Evolutionary conservation across 441 rosid genomes (phyloP).

Genomic region (Aquilaria agallochum): DNA sequence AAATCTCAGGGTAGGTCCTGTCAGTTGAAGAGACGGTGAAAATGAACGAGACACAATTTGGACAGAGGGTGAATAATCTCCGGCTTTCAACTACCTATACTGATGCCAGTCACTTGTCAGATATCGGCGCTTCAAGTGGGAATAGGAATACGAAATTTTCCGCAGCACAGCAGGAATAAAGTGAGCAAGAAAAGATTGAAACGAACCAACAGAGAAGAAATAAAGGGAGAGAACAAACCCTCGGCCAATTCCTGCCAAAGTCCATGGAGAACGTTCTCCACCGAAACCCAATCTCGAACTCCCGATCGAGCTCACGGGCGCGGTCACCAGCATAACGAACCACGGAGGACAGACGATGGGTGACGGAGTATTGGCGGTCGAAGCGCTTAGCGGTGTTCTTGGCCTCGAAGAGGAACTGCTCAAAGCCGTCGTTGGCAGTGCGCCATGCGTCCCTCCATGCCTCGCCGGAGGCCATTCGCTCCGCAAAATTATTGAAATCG

Average conservation of each 20-base stretch:
- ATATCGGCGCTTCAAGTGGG: no score
- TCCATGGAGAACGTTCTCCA: slow-evolving; percentile 66
- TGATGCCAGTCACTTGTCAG: no score
- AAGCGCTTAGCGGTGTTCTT: slow-evolving; percentile 78
- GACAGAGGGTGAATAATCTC: no score
- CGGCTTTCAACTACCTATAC: no score
- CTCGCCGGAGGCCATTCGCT: slow-evolving; percentile 54
- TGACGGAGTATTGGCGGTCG: slow-evolving; percentile 71
- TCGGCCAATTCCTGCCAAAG: slow-evolving; percentile 75
- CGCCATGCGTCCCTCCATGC: slow-evolving; percentile 78
- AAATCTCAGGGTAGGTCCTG: no score
- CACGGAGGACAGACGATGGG: slow-evolving; percentile 50
- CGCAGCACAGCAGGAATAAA: neutral
- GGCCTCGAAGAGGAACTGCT: slow-evolving; percentile 69
- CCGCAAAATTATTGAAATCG: slow-evolving; percentile 73
- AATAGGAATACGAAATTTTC: no score
- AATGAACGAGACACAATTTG: no score
- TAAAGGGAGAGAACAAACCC: slow-evolving; percentile 38
- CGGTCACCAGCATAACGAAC: slow-evolving; percentile 56
- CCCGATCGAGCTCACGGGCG: slow-evolving; percentile 75
- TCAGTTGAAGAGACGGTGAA: no score
- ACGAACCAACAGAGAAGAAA: neutral
- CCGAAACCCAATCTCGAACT: slow-evolving; percentile 53
- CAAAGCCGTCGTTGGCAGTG: slow-evolving; percentile 74
- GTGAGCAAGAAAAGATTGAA: neutral